Evolutionary conservation across 495 filamentous ascomycete genomes (phyloP), one percentile per base, ranked within the genome.

Genomic region (Cenococcum geophilum): DNA sequence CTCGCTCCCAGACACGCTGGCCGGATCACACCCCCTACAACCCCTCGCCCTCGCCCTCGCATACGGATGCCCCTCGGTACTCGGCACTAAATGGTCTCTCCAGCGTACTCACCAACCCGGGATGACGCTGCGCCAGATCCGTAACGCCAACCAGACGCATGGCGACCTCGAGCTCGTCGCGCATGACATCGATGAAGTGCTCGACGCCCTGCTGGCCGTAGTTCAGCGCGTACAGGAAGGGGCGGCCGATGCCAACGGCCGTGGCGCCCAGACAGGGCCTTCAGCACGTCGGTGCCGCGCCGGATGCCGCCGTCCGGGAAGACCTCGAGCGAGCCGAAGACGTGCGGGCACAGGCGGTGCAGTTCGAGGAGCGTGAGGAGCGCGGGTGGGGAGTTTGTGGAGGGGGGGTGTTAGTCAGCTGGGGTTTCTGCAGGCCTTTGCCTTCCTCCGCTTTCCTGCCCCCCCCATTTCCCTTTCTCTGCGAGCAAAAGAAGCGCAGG

Each of bases 101-200:
- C 6, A 75, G 74, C 6, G 89, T 90, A 70, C 90, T 85, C 52
- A 90, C 73, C 47, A 88, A 63, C 12, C 85, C 85, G 0, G 88
- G 86, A 66, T 86, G 80, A 9, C 84, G 80, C 73, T 90, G 78
- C n/a, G 81, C 78, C 8, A 92, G 74, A 57, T 84, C 77, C 25
- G 85, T 90, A 36, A 93, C 81, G 2, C 88, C 89, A 61, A 80
- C 84, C 74, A 90, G 85, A 40, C 83, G 80, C 89, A 93, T 92
- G 5, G 88, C 84, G 4, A 84, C 88, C 66, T 87, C 83, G 35
- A 92, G 72, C 68, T 92, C 89, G 65, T 92, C 89, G 67, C 82
- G 82, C 59, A 93, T 73, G 80, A 80, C 83, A 48, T 80, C 76
- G 51, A 81, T 70, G 54, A 75, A 62, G 63, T 74, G 72, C 45